phyloP scores from a whole-genome alignment of 805 yeast species.

The Brettanomyces naardenensis region DNA sequence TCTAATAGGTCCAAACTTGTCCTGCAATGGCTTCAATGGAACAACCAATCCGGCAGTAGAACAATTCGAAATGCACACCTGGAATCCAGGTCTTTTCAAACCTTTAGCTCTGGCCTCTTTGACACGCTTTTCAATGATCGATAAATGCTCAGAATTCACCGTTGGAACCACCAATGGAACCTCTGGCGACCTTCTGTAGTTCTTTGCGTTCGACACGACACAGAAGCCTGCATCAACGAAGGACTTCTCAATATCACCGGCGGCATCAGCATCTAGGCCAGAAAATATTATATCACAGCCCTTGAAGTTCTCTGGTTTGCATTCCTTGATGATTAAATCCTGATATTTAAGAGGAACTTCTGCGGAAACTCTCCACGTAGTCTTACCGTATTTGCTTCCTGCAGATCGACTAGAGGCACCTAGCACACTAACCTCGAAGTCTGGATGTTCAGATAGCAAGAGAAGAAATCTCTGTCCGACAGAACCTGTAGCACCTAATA shows the following conservation, averaged over 20 bases:
- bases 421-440: constrained; percentile 71
- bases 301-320: constrained; percentile 66
- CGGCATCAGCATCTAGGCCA: constrained; percentile 87
- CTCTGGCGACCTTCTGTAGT: constrained; percentile 78
- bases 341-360: constrained; percentile 65
- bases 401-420: constrained; percentile 96
- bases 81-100: constrained; percentile 63
- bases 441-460: constrained; percentile 79
- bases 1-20: constrained; percentile 84
- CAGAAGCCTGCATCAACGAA: constrained; percentile 76
- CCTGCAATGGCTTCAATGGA: constrained; percentile 90
- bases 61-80: constrained; percentile 94
- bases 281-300: constrained; percentile 94
- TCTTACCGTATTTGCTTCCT: constrained; percentile 78
- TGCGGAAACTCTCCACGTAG: constrained; percentile 92
- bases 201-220: constrained; percentile 91
- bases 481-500: constrained; percentile 95
- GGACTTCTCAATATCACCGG: constrained; percentile 85
- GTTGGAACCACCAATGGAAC: constrained; percentile 96
- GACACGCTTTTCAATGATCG: constrained; percentile 55
- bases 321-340: constrained; percentile 62
- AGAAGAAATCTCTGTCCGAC: constrained; percentile 96
- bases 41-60: constrained; percentile 98
- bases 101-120: constrained; percentile 47
- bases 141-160: constrained; percentile 86